Conservation (phyloP, 768 basidiomycete genomes). For the Tulasnella sp. region DNA sequence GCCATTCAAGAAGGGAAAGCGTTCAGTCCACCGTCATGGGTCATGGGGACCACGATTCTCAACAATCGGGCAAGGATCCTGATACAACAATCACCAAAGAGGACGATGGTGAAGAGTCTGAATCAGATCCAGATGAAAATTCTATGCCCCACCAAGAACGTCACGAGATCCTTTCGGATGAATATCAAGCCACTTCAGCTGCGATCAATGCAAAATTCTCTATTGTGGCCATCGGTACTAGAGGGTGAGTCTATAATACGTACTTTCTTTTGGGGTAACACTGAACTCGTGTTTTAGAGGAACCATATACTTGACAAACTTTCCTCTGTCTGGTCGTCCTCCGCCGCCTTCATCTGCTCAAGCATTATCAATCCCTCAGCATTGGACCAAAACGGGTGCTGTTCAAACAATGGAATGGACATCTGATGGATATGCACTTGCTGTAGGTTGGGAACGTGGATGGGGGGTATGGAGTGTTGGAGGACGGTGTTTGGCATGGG, state of each 20-base stretch:
- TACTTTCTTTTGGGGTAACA: neutral
- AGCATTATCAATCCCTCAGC: conserved; percentile 37
- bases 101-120: neutral
- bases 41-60: no score
- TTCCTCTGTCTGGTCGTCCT: conserved; percentile 9
- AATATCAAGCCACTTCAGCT: conserved; percentile 28
- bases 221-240: conserved; percentile 64
- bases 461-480: conserved; percentile 88
- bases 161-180: neutral
- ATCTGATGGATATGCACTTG: conserved; percentile 88
- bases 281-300: neutral
- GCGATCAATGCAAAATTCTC: conserved; percentile 73
- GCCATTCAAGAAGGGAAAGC: no score
- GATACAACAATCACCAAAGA: neutral
- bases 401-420: conserved; percentile 77
- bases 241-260: conserved; percentile 35
- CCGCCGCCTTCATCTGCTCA: neutral
- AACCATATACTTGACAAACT: neutral
- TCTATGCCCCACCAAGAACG: no score
- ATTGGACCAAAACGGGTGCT: conserved; percentile 40
- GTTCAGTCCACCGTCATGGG: no score
- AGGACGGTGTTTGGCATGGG: conserved; percentile 72
- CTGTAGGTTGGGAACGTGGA: conserved; percentile 79
- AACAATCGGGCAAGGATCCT: no score
- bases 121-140: neutral